A percentile compares a stretch with the other conserved stretches of the same genome.
phyloP scores from a whole-genome alignment of 208 protist genomes.

The Trypanosomatidae sp. region DNA sequence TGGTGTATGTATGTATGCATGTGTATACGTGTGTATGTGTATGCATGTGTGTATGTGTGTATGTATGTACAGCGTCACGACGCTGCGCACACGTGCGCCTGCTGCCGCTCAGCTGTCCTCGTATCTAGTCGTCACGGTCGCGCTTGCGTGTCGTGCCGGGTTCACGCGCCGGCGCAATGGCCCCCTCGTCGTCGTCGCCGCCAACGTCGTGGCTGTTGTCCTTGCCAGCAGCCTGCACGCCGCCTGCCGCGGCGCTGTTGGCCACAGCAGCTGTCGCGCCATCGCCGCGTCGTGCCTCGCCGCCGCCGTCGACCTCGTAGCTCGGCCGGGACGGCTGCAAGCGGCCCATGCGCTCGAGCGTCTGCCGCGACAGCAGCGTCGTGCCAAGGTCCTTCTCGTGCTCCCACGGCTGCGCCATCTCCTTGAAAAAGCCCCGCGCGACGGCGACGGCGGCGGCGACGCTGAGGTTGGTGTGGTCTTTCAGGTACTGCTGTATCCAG shows the following conservation, averaged over 20 bases:
- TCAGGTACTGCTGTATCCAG: slow-evolving; percentile 86
- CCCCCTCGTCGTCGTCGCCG: slow-evolving; percentile 5
- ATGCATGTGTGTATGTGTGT: not conserved
- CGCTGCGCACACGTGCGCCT: not conserved
- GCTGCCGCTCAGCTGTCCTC: not conserved
- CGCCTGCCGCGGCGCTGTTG: not conserved
- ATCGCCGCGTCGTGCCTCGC: too few relatives aligned
- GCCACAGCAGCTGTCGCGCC: not conserved
- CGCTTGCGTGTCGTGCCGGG: slow-evolving; percentile 21
- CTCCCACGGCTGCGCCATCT: slow-evolving; percentile 94
- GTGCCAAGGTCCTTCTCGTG: slow-evolving; percentile 77
- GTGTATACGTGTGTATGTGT: not conserved
- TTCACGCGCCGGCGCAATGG: slow-evolving; percentile 36
- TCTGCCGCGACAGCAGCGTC: slow-evolving; percentile 48
- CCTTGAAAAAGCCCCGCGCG: slow-evolving; percentile 85
- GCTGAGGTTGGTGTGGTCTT: slow-evolving; percentile 86
- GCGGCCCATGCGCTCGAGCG: slow-evolving; percentile 22
- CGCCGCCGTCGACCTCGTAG: slow-evolving; percentile 1
- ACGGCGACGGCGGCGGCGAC: slow-evolving; percentile 83
- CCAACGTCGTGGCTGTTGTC: not conserved
- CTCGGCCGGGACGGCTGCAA: slow-evolving; percentile 13
- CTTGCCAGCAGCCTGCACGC: not conserved
- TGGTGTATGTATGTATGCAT: too few relatives aligned
- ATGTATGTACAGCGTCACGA: not conserved
- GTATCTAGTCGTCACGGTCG: slow-evolving; percentile 1